Conservation (phyloP, 495 filamentous ascomycete genomes). For the Podospora australis region DNA sequence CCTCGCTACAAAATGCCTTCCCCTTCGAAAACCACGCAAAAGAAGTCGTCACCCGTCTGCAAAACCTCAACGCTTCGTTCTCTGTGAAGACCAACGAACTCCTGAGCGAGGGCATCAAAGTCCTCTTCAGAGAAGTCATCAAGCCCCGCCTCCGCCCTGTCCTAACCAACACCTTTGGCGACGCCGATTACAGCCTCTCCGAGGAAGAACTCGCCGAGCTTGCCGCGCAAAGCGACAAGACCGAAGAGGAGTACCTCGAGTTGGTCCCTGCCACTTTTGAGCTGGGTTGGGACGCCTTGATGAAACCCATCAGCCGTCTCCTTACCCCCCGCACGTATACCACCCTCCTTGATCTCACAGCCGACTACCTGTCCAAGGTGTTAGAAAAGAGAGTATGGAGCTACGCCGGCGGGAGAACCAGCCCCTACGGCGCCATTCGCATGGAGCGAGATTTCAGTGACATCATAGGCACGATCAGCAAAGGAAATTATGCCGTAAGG, state of each 20-base stretch:
- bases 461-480: conserved; percentile 68
- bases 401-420: conserved; percentile 67
- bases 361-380: conserved; percentile 61
- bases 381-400: conserved; percentile 90
- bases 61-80: conserved; percentile 63
- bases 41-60: conserved; percentile 59
- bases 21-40: conserved; percentile 68
- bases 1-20: conserved; percentile 52
- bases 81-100: conserved; percentile 71
- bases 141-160: conserved; percentile 81
- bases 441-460: conserved; percentile 84
- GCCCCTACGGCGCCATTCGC: conserved; percentile 73
- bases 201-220: conserved; percentile 47
- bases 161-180: conserved; percentile 81
- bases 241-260: conserved; percentile 45
- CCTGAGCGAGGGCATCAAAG: conserved; percentile 70
- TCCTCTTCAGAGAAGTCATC: conserved; percentile 81
- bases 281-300: conserved; percentile 74
- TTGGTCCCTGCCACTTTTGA: conserved; percentile 71
- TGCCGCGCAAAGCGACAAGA: conserved; percentile 43
- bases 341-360: conserved; percentile 62
- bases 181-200: conserved; percentile 68
- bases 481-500: conserved; percentile 70
- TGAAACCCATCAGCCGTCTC: conserved; percentile 75
- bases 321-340: conserved; percentile 66